Evolutionary conservation across 2,329 filamentous ascomycete genomes (phyloP), one percentile per base, ranked within the genome.

Genomic region (Ascomycota sp.): DNA sequence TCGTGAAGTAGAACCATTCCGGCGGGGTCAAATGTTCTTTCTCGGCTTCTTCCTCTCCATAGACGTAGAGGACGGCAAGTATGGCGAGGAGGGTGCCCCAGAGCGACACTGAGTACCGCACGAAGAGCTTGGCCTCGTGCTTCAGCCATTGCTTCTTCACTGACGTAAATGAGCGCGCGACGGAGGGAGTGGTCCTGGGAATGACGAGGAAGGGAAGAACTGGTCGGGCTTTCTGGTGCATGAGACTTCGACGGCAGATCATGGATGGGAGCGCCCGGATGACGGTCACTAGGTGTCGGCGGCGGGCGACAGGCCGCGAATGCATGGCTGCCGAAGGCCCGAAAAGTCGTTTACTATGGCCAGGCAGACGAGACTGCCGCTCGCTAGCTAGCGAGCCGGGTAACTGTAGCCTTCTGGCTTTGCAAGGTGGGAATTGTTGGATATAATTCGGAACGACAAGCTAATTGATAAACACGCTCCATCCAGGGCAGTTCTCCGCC

Each of bases 101-200:
- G 25, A 79, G 50, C 20, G 68, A 61, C n/a, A 63, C 42, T 0
- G 65, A 73, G 47, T 70, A 81, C 38, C 78, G 79, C 21, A 73
- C 55, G 25, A 73, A 75, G 20, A 77, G 61, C 42, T 69, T 69
- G 28, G 80, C 59, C 42, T 86, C 77, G 37, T 76, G 63, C 37
- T 68, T 74, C 33, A 85, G 57, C 58, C 73, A 81, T 36, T 60
- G 56, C 38, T 70, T 75, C 36, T 71, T 70, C 46, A 83, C 75
- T 0, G 80, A 91, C n/a, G 78, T 82, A 35, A 91, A 66, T 36
- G 79, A 68, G 30, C 85, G 75, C 4, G 68, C 66, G 23, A 75
- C 57, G 26, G 69, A 59, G 20, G 57, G 58, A 29, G 66, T 62
- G 29, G 60, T 47, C 25, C 52, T 40, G 13, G 55, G 62, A 2